These are phyloP conservation scores for Botryosphaeria dothidea DNA, from an alignment of 2,329 filamentous ascomycete genomes.

Conservation along the genomic window DNA sequence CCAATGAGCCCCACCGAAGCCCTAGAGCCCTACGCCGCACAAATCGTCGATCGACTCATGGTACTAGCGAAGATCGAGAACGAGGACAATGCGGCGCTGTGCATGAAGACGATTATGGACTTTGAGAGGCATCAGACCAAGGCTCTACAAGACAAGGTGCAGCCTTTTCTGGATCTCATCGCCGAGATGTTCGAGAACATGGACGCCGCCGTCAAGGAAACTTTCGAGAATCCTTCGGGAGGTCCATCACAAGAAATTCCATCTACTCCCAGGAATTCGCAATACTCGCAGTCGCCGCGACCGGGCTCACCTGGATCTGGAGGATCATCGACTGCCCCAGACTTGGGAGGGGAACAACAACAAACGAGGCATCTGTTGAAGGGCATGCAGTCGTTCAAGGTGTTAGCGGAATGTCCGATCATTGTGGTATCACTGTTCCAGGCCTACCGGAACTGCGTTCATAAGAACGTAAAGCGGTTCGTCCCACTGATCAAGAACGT, in stretches of 20 bases:
- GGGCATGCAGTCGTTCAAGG: conserved; percentile 99
- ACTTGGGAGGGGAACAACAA: conserved; percentile 81
- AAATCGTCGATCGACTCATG: conserved; percentile 90
- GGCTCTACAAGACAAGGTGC: conserved; percentile 76
- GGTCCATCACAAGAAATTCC: conserved; percentile 55
- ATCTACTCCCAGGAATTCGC: conserved; percentile 61
- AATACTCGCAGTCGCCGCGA: conserved; percentile 82
- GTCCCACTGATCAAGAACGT: conserved; percentile 93
- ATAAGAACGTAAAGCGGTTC: conserved; percentile 85
- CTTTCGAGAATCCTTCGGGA: conserved; percentile 72
- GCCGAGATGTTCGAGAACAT: conserved; percentile 95
- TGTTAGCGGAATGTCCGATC: conserved; percentile 95
- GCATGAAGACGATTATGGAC: conserved; percentile 97
- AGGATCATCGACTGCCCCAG: conserved; percentile 67
- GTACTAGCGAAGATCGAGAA: conserved; percentile 87
- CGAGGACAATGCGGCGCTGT: conserved; percentile 97
- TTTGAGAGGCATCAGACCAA: conserved; percentile 91
- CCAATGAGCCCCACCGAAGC: conserved; percentile 72
- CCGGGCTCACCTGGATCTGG: conserved; percentile 88
- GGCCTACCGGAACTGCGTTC: conserved; percentile 77
- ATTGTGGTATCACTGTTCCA: conserved; percentile 99
- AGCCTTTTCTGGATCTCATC: conserved; percentile 87
- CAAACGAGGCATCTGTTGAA: conserved; percentile 79
- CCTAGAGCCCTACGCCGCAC: conserved; percentile 83
- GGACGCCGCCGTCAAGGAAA: conserved; percentile 91